Evolutionary conservation across 2,329 filamentous ascomycete genomes (phyloP), one percentile per base, ranked within the genome.

Genomic region (Alternaria brassicicola): DNA sequence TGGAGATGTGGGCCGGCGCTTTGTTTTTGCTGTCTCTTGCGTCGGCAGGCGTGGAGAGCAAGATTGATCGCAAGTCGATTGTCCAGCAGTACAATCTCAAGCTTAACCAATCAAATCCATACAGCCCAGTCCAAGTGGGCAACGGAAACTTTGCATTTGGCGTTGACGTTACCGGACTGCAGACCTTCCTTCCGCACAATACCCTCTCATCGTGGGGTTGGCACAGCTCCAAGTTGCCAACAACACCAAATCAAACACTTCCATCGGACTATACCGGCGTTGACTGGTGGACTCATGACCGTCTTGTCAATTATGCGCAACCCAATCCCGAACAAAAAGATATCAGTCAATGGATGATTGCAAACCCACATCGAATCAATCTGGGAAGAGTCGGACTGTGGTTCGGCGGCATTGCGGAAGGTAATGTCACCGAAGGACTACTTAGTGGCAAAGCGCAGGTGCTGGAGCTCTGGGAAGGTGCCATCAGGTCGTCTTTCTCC

Each of bases 341-440:
- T 8, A 81, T 81, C 25, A 82, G 81, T 3, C 80, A 85, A 56
- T 86, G 84, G 84, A 70, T 86, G 19, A 84, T 84, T 28, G 76
- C 78, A 53, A 85, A 85, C 60, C 83, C 83, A 0, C 82, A 85
- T 63, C 75, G 83, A 6, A 71, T 84, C 17, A 85, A 85, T 58
- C 62, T 85, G 1, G 83, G 77, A 3, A 78, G 76, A 3, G 76
- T 85, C 9, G 83, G 83, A 3, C 68, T 85, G 28, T 77, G 76
- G 54, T 85, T 83, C 61, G 71, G 73, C 3, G 75, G 66, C 1
- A 84, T 84, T 62, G 71, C 71, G 2, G 74, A 67, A 1, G 41
- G 57, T 0, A 72, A 78, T 57, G 72, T 83, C 9, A 78, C 72
- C 1, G 82, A 84, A 57, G 68, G 76, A 15, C 67, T 75, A 13